Conservation (phyloP, 73 alveolate species). For the Stentor coeruleus region DNA sequence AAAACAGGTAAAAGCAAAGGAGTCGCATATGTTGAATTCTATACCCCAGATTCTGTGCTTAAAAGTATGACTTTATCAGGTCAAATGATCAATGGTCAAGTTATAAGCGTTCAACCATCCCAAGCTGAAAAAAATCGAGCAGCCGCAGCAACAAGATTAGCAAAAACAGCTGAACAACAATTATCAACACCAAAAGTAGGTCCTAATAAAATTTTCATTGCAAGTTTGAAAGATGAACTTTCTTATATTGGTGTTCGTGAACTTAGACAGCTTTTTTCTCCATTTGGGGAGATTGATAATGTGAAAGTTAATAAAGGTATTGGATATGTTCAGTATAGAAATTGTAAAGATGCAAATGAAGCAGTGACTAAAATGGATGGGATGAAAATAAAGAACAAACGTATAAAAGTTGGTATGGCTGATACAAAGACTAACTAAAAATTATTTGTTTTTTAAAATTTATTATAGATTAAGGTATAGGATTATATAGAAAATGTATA, state of each 20-base stretch:
- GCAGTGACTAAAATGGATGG: constrained; percentile 82
- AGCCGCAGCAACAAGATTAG: constrained; percentile 82
- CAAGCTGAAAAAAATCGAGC: constrained; percentile 96
- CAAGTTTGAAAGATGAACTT: constrained; percentile 75
- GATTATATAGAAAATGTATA: too few species aligned
- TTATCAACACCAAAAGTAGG: constrained; percentile 54
- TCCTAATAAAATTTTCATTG: constrained; percentile 76
- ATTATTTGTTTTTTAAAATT: too few species aligned
- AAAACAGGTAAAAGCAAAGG: constrained; percentile 92
- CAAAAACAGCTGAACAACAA: constrained; percentile 58
- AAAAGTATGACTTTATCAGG: constrained; percentile 84
- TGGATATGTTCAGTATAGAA: constrained; percentile 65
- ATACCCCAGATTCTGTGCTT: constrained; percentile 87
- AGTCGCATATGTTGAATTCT: constrained; percentile 94
- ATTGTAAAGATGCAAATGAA: constrained; percentile 68
- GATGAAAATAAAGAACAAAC: constrained; percentile 58
- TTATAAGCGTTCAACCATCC: constrained; percentile 82
- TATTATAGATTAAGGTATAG: too few species aligned
- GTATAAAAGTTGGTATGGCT: constrained; percentile 70
- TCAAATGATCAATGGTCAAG: constrained; percentile 76
- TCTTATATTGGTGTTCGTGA: constrained; percentile 69
- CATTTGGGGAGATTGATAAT: constrained; percentile 90
- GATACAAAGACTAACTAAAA: constrained; percentile 21
- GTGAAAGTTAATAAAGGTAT: constrained; percentile 84
- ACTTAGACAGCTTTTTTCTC: constrained; percentile 70